Evolutionary conservation across 164 flowering plant species (phyloP).

Genomic region (Nymphaea thermarum): DNA sequence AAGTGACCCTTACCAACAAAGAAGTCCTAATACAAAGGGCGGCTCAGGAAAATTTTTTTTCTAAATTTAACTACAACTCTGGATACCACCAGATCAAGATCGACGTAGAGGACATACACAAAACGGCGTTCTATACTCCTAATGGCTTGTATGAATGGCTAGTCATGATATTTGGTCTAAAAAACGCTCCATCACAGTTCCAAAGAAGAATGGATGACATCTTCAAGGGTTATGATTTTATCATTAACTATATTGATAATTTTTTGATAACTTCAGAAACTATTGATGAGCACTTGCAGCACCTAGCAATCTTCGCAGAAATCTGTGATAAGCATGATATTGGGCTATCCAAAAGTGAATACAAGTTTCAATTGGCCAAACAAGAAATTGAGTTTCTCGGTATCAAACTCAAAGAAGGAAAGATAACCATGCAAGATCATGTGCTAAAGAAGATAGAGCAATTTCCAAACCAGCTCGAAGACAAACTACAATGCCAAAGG

Average conservation of each 20-base stretch:
- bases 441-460: neutral
- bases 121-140: neutral
- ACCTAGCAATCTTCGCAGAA: neutral
- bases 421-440: neutral
- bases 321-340: neutral
- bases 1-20: neutral
- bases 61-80: neutral
- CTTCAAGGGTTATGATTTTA: neutral
- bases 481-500: neutral
- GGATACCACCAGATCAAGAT: neutral
- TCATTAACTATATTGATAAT: neutral
- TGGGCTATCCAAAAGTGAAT: neutral
- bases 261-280: neutral
- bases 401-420: neutral
- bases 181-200: too few relatives aligned
- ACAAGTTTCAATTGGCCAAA: neutral
- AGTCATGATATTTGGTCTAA: too few relatives aligned
- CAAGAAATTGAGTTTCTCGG: neutral
- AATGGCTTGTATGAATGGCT: neutral
- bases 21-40: neutral
- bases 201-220: neutral
- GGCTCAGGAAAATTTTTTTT: neutral
- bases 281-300: neutral
- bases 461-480: neutral
- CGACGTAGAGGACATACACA: neutral